A percentile compares a stretch with the other conserved stretches of the same genome.
phyloP scores from a whole-genome alignment of 208 protist species.

The Polymyxa betae region DNA sequence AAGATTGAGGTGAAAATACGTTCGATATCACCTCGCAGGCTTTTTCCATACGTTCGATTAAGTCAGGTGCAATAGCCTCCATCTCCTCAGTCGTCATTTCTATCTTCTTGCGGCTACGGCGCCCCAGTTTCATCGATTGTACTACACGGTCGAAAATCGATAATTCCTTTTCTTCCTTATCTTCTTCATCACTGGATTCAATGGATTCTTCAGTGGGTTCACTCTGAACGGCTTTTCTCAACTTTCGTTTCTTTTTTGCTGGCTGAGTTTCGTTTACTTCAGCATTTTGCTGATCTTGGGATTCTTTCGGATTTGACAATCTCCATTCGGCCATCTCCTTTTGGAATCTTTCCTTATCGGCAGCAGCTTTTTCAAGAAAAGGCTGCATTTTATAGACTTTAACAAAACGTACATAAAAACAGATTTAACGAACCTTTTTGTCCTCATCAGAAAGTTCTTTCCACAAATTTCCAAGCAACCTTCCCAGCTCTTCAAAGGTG shows the following conservation, averaged over 20 bases:
- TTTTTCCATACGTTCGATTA: not conserved
- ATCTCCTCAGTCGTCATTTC: not conserved
- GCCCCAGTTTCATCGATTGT: not conserved
- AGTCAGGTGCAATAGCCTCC: not conserved
- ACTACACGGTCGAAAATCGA: not conserved
- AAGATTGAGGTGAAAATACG: too few relatives aligned
- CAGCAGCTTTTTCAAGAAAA: not conserved
- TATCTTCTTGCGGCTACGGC: not conserved
- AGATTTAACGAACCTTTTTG: not conserved
- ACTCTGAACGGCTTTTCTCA: too few relatives aligned
- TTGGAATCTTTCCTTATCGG: not conserved
- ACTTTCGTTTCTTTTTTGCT: too few relatives aligned
- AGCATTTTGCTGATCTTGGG: too few relatives aligned
- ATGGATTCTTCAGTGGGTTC: too few relatives aligned
- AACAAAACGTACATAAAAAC: not conserved
- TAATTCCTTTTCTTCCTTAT: not conserved
- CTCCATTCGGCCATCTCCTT: not conserved
- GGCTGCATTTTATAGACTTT: not conserved
- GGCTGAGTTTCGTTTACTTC: too few relatives aligned
- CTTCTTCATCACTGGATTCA: conserved; percentile 22
- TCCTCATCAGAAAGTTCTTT: not conserved
- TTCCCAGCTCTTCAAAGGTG: not conserved
- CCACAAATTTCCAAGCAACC: not conserved
- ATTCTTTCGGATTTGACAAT: not conserved
- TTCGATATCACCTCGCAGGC: too few relatives aligned